Conservation (phyloP, 108 stramenopile genomes). For the Cylindrotheca fusiformis region DNA sequence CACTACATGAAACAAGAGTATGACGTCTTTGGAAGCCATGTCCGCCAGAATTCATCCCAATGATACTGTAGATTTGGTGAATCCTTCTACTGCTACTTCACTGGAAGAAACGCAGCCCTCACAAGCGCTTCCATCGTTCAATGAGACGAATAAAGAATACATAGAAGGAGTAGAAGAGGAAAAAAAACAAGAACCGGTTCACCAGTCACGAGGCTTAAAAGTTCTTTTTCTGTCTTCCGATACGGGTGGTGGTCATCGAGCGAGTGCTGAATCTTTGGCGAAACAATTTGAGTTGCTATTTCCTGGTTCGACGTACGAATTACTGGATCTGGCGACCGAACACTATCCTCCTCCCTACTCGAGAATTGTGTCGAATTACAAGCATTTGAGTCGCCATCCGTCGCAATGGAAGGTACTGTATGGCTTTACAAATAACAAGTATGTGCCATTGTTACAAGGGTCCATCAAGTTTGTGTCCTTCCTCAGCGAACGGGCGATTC, state of each 20-base stretch:
- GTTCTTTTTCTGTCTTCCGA: conserved; percentile 93
- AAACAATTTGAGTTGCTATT: conserved; percentile 81
- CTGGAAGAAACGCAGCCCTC: too few relatives aligned
- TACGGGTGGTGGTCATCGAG: conserved; percentile 97
- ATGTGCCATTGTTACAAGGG: conserved; percentile 65
- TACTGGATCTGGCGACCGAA: conserved; percentile 72
- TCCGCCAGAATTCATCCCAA: too few relatives aligned
- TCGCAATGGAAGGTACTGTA: conserved; percentile 85
- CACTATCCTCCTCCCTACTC: conserved; percentile 74
- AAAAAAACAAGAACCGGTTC: too few relatives aligned
- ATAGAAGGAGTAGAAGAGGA: too few relatives aligned
- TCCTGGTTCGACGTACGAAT: conserved; percentile 75
- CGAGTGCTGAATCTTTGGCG: conserved; percentile 87
- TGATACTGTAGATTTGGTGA: too few relatives aligned
- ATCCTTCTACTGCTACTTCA: too few relatives aligned
- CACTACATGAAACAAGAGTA: too few relatives aligned
- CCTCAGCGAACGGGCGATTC: conserved; percentile 69
- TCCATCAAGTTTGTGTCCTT: conserved; percentile 75
- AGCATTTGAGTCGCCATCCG: conserved; percentile 73
- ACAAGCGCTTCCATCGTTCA: too few relatives aligned
- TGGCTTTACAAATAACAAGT: conserved; percentile 62
- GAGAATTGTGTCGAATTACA: conserved; percentile 65
- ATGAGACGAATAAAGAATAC: too few relatives aligned
- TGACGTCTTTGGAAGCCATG: too few relatives aligned
- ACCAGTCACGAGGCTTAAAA: conserved; percentile 60